Evolutionary conservation across 2,329 filamentous ascomycete genomes (phyloP).

Genomic region (Trichophyton rubrum): DNA sequence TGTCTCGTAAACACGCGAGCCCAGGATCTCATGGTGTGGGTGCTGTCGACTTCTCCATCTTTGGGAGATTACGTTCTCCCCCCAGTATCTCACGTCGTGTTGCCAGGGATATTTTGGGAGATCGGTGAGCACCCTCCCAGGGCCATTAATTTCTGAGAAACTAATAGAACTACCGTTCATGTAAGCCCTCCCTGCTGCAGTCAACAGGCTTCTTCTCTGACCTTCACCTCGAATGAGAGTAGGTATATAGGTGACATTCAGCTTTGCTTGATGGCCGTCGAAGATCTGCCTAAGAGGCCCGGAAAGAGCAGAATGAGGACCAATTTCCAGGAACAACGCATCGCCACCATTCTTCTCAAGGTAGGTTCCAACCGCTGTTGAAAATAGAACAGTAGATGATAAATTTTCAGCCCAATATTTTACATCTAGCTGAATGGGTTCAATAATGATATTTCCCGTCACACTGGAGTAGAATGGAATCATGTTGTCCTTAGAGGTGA

Average conservation of each 20-base stretch:
- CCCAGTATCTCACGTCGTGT: neutral
- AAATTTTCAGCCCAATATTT: constrained; percentile 5
- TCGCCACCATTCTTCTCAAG: neutral
- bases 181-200: constrained; percentile 5
- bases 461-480: neutral
- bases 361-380: neutral
- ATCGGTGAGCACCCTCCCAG: neutral
- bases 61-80: neutral
- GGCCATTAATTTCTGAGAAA: neutral
- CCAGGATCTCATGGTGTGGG: constrained; percentile 16
- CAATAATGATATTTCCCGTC: neutral
- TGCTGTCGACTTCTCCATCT: neutral
- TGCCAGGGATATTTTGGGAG: neutral
- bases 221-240: constrained; percentile 8
- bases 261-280: neutral
- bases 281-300: constrained; percentile 14
- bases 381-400: constrained; percentile 4
- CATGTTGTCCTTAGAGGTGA: neutral
- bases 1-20: constrained; percentile 19
- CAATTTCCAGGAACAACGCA: constrained; percentile 12
- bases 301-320: constrained; percentile 14
- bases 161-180: neutral
- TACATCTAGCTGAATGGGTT: neutral
- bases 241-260: neutral
- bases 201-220: constrained; percentile 3